Evolutionary conservation across 1,284 basidiomycete genomes (phyloP).

Genomic region (Jaminaea rosea): DNA sequence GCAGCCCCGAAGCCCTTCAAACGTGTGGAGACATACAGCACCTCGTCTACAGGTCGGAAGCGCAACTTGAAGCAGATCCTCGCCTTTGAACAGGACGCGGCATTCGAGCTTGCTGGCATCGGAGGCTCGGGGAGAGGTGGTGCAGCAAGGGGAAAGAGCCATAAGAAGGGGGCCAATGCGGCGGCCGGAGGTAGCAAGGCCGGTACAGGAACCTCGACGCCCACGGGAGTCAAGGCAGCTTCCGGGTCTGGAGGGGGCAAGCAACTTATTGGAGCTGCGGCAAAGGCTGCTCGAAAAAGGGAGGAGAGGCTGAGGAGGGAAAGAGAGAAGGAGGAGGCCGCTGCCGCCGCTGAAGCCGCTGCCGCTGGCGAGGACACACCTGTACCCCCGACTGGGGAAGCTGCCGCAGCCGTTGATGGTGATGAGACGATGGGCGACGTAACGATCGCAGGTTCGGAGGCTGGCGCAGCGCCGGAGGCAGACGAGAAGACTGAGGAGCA

Average conservation of each 20-base stretch:
- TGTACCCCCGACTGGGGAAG: background rate
- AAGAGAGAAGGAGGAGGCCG: conserved; percentile 57
- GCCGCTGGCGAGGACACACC: background rate
- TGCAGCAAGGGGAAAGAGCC: conserved; percentile 9
- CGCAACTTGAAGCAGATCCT: conserved; percentile 10
- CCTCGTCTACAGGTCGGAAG: conserved; percentile 1
- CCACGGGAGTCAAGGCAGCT: background rate
- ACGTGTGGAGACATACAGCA: background rate
- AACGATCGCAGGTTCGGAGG: too few relatives aligned
- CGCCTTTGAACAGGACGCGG: conserved; percentile 12
- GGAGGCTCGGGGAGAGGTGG: conserved; percentile 10
- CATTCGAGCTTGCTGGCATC: conserved; percentile 10
- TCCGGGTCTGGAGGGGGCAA: conserved; percentile 56
- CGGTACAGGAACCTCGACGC: too few relatives aligned
- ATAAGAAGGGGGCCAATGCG: conserved; percentile 7
- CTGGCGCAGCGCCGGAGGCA: too few relatives aligned
- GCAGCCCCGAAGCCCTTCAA: conserved; percentile 9
- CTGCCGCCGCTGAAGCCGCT: conserved; percentile 16
- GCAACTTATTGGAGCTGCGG: conserved; percentile 5
- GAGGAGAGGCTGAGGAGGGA: conserved; percentile 61
- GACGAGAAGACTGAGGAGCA: background rate
- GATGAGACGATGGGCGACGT: background rate
- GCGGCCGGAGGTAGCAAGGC: conserved; percentile 9
- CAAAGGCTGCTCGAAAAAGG: conserved; percentile 54
- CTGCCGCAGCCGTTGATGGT: background rate